A percentile compares a stretch with the other conserved stretches of the same genome.
These are phyloP conservation scores for Saturnispora galanensis DNA, from an alignment of 805 yeast genomes.

Conservation along the genomic window DNA sequence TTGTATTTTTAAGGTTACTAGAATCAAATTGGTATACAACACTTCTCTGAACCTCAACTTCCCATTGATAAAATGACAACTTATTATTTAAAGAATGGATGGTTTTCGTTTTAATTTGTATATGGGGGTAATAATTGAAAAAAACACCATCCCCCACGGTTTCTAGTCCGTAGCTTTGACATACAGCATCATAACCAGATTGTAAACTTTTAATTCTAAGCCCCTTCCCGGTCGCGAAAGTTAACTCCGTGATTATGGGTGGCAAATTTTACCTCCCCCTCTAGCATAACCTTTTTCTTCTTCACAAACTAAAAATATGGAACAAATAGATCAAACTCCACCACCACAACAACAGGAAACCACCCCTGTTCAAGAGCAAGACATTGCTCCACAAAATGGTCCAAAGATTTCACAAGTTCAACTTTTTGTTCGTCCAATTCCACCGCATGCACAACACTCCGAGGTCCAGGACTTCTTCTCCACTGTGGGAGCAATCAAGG, in stretches of 20 bases:
- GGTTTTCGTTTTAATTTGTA: no score
- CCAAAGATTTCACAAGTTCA: slow-evolving; percentile 26
- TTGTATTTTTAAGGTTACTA: no score
- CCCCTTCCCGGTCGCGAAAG: neutral
- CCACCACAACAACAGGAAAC: no score
- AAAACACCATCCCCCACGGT: no score
- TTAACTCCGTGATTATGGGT: neutral
- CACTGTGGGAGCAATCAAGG: slow-evolving; percentile 56
- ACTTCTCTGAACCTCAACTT: no score
- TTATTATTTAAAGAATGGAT: no score
- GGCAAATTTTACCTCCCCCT: neutral
- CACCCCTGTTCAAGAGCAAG: neutral
- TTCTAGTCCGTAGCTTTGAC: no score
- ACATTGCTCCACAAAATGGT: neutral
- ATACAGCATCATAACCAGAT: no score
- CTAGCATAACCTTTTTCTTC: neutral
- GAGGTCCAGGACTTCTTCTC: slow-evolving; percentile 63
- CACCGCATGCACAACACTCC: slow-evolving; percentile 29
- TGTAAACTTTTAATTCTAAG: no score
- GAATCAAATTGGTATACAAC: no score
- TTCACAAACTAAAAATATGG: neutral
- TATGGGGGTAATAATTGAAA: no score
- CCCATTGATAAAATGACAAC: no score
- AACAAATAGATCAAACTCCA: neutral
- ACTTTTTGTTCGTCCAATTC: slow-evolving; percentile 31